Base-by-base conservation (phyloP, 768 basidiomycete species). In the Termitomyces sp. region DNA sequence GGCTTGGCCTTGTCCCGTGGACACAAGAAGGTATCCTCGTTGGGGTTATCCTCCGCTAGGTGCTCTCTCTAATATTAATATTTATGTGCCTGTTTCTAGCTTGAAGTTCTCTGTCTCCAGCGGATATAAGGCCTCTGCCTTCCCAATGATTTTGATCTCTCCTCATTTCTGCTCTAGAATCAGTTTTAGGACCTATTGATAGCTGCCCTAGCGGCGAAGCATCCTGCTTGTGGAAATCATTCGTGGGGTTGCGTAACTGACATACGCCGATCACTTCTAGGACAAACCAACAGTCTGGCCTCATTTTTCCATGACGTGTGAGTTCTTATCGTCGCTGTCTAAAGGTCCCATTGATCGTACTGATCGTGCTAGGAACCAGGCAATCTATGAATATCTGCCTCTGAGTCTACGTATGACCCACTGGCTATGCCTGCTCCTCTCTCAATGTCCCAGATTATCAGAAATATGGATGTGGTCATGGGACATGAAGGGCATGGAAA, bases 61-160 rank as follows among this genome's bases (percentile, higher is more conserved):
- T 33, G 45, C 54, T 36, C 45, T 58, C 51, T 20, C 50, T 38
- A 43, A 53, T 52, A 33, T 48, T 50, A 38, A 35, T 24, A 51
- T 59, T 57, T 48, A 62, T 62, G 61, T 62, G 61, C 61, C 61
- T 59, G 47, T 41, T 50, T 45, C 56, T 41, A 48, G 28, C 53
- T 58, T 43, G 38, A 57, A 52, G 48, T 52, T 52, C 48, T 47
- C 47, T 36, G 41, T 55, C 53, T 13, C 30, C 45, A 54, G 28
- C 35, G 28, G 58, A 57, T 62, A 62, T 59, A 62, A 62, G 52
- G 44, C 22, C 46, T 43, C 32, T 36, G 35, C 48, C n/a, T 55
- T 32, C 30, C 32, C 26, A 48, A 20, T 54, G 52, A 28, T 51
- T 52, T 55, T 52, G 55, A 59, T 62, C 53, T 45, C 56, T 55